Evolutionary conservation across 768 basidiomycete species (phyloP).

Genomic region (Daedaleopsis sinensis): DNA sequence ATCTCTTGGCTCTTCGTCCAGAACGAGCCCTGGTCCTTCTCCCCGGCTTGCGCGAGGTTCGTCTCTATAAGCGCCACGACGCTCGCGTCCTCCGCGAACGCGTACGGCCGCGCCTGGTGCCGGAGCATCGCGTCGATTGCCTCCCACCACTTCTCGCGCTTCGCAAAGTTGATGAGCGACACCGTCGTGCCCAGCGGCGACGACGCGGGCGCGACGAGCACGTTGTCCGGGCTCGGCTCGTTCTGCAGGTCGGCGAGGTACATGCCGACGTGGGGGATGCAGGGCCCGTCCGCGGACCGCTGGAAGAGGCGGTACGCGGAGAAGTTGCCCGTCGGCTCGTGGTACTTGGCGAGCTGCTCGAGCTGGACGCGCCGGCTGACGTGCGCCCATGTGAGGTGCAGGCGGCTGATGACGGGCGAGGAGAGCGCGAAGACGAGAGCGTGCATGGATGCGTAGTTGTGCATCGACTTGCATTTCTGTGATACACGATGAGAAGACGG

Average conservation of each 20-base stretch:
- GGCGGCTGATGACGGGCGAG: slow-evolving; percentile 55
- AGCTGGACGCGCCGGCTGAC: slow-evolving; percentile 53
- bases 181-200: slow-evolving; percentile 16
- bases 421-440: slow-evolving; percentile 67
- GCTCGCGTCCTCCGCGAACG: slow-evolving; percentile 47
- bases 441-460: slow-evolving; percentile 71
- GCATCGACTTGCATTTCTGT: slow-evolving; percentile 65
- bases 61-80: slow-evolving; percentile 50
- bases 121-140: slow-evolving; percentile 57
- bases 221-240: slow-evolving; percentile 50
- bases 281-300: slow-evolving; percentile 47
- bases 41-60: slow-evolving; percentile 42
- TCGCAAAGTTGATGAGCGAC: slow-evolving; percentile 51
- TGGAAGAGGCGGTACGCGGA: slow-evolving; percentile 55
- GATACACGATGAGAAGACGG: not conserved
- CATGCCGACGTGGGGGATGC: slow-evolving; percentile 70
- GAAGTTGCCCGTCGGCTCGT: slow-evolving; percentile 63
- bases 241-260: slow-evolving; percentile 61
- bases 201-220: slow-evolving; percentile 20
- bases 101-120: slow-evolving; percentile 56
- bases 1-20: slow-evolving; percentile 64
- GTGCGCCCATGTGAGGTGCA: slow-evolving; percentile 71
- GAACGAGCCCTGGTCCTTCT: slow-evolving; percentile 53
- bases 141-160: slow-evolving; percentile 60
- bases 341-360: slow-evolving; percentile 54